Evolutionary conservation across 768 basidiomycete genomes (phyloP).

Genomic region (Phaffia tasmanica): DNA sequence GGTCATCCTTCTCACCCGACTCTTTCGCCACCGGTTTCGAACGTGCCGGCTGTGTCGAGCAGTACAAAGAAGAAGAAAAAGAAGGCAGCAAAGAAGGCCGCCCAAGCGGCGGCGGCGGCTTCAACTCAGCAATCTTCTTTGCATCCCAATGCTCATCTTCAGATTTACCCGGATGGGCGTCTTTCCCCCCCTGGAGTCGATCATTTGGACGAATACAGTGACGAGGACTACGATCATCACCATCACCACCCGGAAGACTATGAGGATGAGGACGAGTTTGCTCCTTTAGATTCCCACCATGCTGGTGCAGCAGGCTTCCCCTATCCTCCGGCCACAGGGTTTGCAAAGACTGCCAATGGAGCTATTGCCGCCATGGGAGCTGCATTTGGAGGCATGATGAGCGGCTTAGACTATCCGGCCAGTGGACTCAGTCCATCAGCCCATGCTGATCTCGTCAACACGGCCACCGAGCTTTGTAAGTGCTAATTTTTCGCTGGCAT

Average conservation of each 20-base stretch:
- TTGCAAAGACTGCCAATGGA: constrained; percentile 45
- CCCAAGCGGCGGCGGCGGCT: constrained; percentile 6
- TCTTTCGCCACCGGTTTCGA: neutral
- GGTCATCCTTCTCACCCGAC: neutral
- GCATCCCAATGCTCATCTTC: too few species aligned
- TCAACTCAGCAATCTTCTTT: constrained; percentile 27
- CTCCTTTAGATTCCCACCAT: constrained; percentile 32
- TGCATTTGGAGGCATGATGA: constrained; percentile 20
- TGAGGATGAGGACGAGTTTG: constrained; percentile 31
- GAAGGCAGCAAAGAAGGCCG: constrained; percentile 39
- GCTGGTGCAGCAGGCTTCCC: constrained; percentile 32
- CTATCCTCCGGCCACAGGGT: constrained; percentile 46
- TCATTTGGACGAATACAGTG: constrained; percentile 32
- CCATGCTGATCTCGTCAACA: constrained; percentile 52
- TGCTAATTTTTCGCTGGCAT: constrained; percentile 34
- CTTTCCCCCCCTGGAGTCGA: constrained; percentile 30
- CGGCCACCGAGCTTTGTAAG: constrained; percentile 49
- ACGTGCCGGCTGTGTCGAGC: constrained; percentile 23
- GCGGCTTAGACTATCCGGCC: constrained; percentile 25
- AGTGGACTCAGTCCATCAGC: constrained; percentile 32
- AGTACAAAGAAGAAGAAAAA: constrained; percentile 46
- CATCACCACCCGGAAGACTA: constrained; percentile 35
- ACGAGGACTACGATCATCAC: constrained; percentile 30
- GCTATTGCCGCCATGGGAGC: constrained; percentile 37
- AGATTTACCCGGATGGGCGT: too few species aligned